A percentile compares a stretch with the other conserved stretches of the same genome.
Evolutionary conservation across 2,329 filamentous ascomycete genomes (phyloP).

Genomic region (Nemania serpens): DNA sequence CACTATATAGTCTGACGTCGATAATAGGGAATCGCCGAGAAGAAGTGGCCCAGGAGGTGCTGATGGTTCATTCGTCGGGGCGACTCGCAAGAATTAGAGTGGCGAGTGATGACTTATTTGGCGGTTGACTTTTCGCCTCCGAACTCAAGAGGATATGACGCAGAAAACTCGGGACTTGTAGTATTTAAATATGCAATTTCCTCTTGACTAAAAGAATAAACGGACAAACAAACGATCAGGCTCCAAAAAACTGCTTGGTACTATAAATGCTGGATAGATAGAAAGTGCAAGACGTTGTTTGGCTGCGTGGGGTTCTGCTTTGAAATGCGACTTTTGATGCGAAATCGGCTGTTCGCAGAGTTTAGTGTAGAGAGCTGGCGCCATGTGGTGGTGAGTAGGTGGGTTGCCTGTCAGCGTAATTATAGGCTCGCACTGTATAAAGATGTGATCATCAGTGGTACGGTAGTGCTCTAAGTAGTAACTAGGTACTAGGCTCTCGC

Average conservation of each 20-base stretch:
- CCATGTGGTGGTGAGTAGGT: no score
- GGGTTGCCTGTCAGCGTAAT: no score
- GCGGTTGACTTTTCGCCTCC: neutral
- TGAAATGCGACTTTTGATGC: slow-evolving; percentile 36
- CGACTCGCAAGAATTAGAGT: slow-evolving; percentile 5
- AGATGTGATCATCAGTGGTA: no score
- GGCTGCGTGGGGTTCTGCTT: slow-evolving; percentile 23
- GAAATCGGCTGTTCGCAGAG: slow-evolving; percentile 32
- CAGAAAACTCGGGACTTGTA: neutral
- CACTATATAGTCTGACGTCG: neutral
- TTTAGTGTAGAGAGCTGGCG: neutral
- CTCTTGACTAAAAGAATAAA: no score
- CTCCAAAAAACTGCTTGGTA: neutral
- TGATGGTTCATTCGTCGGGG: slow-evolving; percentile 10
- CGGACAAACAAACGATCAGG: neutral
- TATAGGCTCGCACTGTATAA: no score
- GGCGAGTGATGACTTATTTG: neutral
- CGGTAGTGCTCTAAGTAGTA: no score
- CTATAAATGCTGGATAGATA: neutral
- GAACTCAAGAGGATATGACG: neutral
- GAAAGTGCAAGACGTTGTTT: neutral
- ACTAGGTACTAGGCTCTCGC: no score
- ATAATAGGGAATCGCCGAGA: neutral
- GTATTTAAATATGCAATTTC: no score
- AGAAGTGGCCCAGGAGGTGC: slow-evolving; percentile 14